Conservation (phyloP, 495 filamentous ascomycete genomes). For the Pseudevernia furfuracea region DNA sequence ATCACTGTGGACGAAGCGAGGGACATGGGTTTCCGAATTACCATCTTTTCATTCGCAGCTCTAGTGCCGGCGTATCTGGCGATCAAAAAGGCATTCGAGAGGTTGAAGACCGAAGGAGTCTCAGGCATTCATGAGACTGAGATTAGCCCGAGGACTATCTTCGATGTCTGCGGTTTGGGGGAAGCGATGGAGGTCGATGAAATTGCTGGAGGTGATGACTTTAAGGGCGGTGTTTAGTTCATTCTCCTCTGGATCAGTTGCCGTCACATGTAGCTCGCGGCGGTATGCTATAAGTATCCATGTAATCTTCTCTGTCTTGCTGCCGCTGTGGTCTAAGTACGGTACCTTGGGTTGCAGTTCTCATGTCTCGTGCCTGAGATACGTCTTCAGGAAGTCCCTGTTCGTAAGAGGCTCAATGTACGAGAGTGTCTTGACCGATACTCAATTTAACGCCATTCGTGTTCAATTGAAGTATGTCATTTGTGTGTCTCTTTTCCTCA, state of each 20-base stretch:
- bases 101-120: constrained; percentile 43
- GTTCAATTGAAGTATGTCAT: too few species aligned
- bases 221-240: constrained; percentile 33
- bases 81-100: constrained; percentile 39
- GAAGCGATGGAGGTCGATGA: constrained; percentile 51
- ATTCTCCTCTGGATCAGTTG: neutral
- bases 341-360: too few species aligned
- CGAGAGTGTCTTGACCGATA: too few species aligned
- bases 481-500: too few species aligned
- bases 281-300: too few species aligned
- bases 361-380: too few species aligned
- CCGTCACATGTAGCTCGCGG: neutral
- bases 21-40: constrained; percentile 55
- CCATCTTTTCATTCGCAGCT: constrained; percentile 51
- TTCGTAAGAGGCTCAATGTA: too few species aligned
- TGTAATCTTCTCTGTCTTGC: too few species aligned
- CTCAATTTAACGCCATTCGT: too few species aligned
- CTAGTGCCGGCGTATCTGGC: constrained; percentile 47
- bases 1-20: constrained; percentile 50
- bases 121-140: constrained; percentile 40
- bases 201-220: constrained; percentile 47
- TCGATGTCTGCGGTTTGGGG: constrained; percentile 52
- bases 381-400: too few species aligned
- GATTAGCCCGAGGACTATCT: constrained; percentile 42
- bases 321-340: too few species aligned